phyloP scores from a whole-genome alignment of 1,284 basidiomycete genomes.

The Pseudozyma tsukubaensis region DNA sequence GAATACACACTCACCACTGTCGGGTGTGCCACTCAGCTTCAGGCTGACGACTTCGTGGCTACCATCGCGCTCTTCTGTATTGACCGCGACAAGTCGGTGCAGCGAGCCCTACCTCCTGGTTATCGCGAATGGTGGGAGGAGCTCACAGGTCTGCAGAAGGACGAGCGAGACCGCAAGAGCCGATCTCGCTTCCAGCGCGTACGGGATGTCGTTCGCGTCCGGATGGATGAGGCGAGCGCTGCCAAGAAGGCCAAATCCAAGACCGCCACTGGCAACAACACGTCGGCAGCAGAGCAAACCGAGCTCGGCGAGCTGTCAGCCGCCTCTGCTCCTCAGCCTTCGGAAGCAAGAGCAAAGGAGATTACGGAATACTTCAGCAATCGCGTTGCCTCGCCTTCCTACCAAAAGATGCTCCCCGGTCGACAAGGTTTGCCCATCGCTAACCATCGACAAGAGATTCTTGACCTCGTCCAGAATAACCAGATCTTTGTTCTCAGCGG shows the following conservation, averaged over 20 bases:
- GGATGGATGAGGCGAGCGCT: constrained; percentile 70
- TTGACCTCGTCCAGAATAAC: constrained; percentile 78
- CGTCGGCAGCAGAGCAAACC: constrained; percentile 35
- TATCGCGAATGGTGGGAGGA: constrained; percentile 95
- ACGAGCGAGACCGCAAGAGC: constrained; percentile 76
- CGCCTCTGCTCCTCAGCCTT: constrained; percentile 39
- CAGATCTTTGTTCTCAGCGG: constrained; percentile 94
- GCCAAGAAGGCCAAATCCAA: constrained; percentile 51
- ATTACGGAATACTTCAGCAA: constrained; percentile 40
- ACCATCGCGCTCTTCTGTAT: constrained; percentile 80
- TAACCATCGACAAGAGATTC: constrained; percentile 80
- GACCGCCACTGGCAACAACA: constrained; percentile 1
- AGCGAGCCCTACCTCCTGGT: constrained; percentile 76
- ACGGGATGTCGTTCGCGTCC: constrained; percentile 75
- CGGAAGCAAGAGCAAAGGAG: constrained; percentile 39
- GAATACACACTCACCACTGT: constrained; percentile 86
- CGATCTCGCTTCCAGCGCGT: constrained; percentile 73
- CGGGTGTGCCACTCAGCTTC: constrained; percentile 80
- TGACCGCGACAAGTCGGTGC: constrained; percentile 63
- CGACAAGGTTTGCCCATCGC: constrained; percentile 88
- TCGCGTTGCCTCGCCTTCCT: constrained; percentile 68
- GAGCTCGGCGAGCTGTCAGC: constrained; percentile 47
- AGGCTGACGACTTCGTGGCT: constrained; percentile 92
- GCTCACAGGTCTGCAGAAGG: constrained; percentile 78
- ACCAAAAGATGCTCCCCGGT: constrained; percentile 86